These are phyloP conservation scores for Ampelomyces quisqualis DNA, from an alignment of 2,329 filamentous ascomycete species.

Conservation along the genomic window DNA sequence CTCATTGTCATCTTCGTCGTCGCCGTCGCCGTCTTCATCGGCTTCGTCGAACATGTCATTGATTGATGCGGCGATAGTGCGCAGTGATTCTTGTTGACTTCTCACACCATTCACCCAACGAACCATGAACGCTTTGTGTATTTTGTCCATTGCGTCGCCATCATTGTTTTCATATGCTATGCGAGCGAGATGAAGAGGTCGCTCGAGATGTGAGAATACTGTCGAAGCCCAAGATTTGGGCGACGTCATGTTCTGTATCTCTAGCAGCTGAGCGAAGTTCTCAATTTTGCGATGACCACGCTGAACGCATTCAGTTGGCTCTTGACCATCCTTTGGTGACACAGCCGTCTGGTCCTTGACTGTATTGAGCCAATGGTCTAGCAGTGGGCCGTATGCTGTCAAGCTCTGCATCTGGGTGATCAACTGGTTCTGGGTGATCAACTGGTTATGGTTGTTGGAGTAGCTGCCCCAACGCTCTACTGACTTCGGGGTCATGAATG, in stretches of 20 bases:
- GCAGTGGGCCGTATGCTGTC: too few species aligned
- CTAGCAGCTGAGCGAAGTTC: slow-evolving; percentile 2
- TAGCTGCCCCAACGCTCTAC: too few species aligned
- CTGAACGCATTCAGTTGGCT: too few species aligned
- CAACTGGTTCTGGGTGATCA: too few species aligned
- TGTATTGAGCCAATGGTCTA: neutral
- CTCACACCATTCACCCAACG: slow-evolving; percentile 10
- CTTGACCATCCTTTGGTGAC: too few species aligned
- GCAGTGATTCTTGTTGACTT: slow-evolving; percentile 1
- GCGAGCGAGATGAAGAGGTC: slow-evolving; percentile 12
- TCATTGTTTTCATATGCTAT: slow-evolving; percentile 10
- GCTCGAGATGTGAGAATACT: slow-evolving; percentile 7
- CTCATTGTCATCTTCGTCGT: neutral
- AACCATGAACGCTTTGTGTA: slow-evolving; percentile 6
- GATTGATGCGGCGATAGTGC: slow-evolving; percentile 3
- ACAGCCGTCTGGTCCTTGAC: too few species aligned
- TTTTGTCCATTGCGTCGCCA: neutral
- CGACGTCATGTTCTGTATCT: slow-evolving; percentile 1
- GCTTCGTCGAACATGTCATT: slow-evolving; percentile 2
- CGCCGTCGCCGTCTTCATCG: neutral
- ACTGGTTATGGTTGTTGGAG: too few species aligned
- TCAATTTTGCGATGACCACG: neutral
- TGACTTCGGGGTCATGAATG: too few species aligned
- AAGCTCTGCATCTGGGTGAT: too few species aligned
- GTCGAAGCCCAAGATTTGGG: slow-evolving; percentile 1